Conservation (phyloP, 768 basidiomycete species). For the Flagelloscypha sp. region DNA sequence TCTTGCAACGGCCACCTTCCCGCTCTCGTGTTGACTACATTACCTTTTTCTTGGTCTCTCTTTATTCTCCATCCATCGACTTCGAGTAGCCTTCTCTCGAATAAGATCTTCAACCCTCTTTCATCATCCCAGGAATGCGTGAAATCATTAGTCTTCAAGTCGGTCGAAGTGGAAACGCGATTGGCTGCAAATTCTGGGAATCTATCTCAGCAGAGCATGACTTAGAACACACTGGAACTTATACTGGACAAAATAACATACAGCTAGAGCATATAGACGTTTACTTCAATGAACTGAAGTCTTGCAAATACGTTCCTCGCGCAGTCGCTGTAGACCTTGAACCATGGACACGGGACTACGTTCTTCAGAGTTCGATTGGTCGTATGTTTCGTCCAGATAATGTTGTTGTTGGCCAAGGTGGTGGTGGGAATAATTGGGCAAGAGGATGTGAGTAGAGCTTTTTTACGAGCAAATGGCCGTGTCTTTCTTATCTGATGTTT, state of each 20-base stretch:
- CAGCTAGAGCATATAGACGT: conserved; percentile 53
- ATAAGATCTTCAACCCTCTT: too few relatives aligned
- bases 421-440: conserved; percentile 91
- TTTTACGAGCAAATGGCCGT: conserved; percentile 12
- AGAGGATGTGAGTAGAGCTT: conserved; percentile 78
- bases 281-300: conserved; percentile 45
- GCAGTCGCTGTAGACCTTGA: conserved; percentile 61
- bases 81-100: too few relatives aligned
- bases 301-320: conserved; percentile 56
- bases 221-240: conserved; percentile 38
- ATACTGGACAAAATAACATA: too few relatives aligned
- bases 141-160: conserved; percentile 52
- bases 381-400: conserved; percentile 83
- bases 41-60: too few relatives aligned
- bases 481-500: conserved; percentile 11
- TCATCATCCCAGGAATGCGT: too few relatives aligned
- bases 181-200: conserved; percentile 57
- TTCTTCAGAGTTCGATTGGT: conserved; percentile 58
- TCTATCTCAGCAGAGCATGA: conserved; percentile 56
- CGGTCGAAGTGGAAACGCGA: conserved; percentile 38
- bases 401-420: conserved; percentile 51
- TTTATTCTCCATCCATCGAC: too few relatives aligned
- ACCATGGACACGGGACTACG: too few relatives aligned
- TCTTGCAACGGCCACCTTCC: too few relatives aligned
- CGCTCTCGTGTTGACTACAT: too few relatives aligned